A percentile compares a stretch with the other conserved stretches of the same genome.
phyloP scores from a whole-genome alignment of 768 basidiomycete species.

The Lactifluus rugatus region DNA sequence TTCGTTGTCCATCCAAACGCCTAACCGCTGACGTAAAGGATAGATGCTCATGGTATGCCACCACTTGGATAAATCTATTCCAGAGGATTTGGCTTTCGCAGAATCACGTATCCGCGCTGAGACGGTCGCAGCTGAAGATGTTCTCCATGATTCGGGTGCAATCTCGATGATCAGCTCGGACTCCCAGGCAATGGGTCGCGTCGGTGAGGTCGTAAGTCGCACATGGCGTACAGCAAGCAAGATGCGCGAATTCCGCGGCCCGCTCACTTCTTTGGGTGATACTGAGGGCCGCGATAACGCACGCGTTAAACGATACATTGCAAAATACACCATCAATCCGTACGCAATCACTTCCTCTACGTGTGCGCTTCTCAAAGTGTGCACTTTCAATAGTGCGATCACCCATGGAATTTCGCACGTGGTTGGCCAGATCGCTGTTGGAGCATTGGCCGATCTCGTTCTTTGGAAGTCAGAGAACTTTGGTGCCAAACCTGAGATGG shows the following conservation, averaged over 20 bases:
- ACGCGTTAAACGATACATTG: constrained; percentile 88
- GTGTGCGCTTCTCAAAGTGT: neutral
- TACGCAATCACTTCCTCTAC: constrained; percentile 33
- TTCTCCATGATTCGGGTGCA: constrained; percentile 84
- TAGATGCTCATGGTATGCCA: constrained; percentile 99
- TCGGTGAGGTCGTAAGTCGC: constrained; percentile 85
- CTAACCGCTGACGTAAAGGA: neutral
- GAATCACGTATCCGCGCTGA: constrained; percentile 95
- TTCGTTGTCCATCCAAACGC: neutral
- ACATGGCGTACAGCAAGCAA: constrained; percentile 98
- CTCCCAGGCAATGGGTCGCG: constrained; percentile 96
- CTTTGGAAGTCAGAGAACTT: constrained; percentile 94
- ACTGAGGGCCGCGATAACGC: constrained; percentile 64
- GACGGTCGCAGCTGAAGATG: constrained; percentile 96
- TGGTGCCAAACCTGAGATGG: constrained; percentile 86
- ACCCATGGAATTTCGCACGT: constrained; percentile 85
- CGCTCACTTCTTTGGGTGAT: constrained; percentile 64
- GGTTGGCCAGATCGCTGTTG: constrained; percentile 74
- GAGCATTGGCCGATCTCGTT: constrained; percentile 86
- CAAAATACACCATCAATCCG: constrained; percentile 98
- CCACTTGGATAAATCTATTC: constrained; percentile 83
- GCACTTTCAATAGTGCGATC: constrained; percentile 55
- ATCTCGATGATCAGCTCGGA: constrained; percentile 97
- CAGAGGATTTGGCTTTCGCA: constrained; percentile 91
- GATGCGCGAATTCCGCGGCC: constrained; percentile 72